Conservation (phyloP, 2,329 filamentous ascomycete species). For the Nigrospora osmanthi region DNA sequence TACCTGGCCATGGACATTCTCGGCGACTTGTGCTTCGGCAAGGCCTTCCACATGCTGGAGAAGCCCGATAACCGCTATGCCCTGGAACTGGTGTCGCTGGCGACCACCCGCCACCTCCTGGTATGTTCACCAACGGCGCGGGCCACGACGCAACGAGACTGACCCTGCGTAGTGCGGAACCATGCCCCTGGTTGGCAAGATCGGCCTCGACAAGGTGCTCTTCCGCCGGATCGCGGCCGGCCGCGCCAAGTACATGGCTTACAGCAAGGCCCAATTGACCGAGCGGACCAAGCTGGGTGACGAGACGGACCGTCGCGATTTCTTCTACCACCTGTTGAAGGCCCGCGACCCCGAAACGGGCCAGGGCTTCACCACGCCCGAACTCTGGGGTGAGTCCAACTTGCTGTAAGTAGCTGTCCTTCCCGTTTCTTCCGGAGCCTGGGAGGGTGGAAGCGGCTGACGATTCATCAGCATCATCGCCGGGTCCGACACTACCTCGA, state of each 20-base stretch:
- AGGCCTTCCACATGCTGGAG: slow-evolving; percentile 56
- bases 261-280: slow-evolving; percentile 58
- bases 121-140: slow-evolving; percentile 33
- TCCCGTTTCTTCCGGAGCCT: neutral
- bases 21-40: slow-evolving; percentile 53
- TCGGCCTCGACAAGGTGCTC: slow-evolving; percentile 59
- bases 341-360: slow-evolving; percentile 66
- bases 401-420: slow-evolving; percentile 42
- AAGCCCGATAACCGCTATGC: slow-evolving; percentile 55
- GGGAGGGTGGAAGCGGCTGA: neutral
- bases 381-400: slow-evolving; percentile 66
- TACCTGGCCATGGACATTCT: slow-evolving; percentile 57
- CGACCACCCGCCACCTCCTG: slow-evolving; percentile 61
- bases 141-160: neutral
- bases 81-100: slow-evolving; percentile 57
- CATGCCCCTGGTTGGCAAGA: slow-evolving; percentile 60
- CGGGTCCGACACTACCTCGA: slow-evolving; percentile 65
- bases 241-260: slow-evolving; percentile 62
- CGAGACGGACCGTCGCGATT: slow-evolving; percentile 61
- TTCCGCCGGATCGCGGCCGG: slow-evolving; percentile 60
- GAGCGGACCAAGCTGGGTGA: slow-evolving; percentile 60
- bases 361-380: slow-evolving; percentile 54
- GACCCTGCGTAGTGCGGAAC: slow-evolving; percentile 51
- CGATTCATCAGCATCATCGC: slow-evolving; percentile 50
- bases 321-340: slow-evolving; percentile 68